Evolutionary conservation across 169 alveolate genomes (phyloP).

Genomic region (Plasmodium billcollinsi): DNA sequence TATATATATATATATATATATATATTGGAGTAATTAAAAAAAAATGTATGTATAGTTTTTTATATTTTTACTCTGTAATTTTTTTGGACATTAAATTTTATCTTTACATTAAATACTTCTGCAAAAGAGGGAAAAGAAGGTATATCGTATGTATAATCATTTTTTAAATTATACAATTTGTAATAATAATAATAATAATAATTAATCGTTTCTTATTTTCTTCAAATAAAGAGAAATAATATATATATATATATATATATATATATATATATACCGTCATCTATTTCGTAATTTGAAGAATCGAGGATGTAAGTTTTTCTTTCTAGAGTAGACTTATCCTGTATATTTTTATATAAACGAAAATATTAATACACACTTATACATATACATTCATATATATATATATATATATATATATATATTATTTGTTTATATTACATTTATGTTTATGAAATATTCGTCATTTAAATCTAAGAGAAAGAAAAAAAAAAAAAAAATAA

Average conservation of each 20-base stretch:
- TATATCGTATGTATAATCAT: too few relatives aligned
- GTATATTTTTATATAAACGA: not conserved
- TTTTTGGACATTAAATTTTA: constrained; percentile 39
- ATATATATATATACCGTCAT: constrained; percentile 37
- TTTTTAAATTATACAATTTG: too few relatives aligned
- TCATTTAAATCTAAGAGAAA: constrained; percentile 38
- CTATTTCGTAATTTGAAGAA: constrained; percentile 26
- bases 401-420: too few relatives aligned
- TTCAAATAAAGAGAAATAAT: not conserved
- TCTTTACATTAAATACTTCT: constrained; percentile 55
- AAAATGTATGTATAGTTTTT: not conserved
- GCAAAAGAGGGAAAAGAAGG: not conserved
- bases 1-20: not conserved
- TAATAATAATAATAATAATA: too few relatives aligned
- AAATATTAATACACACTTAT: too few relatives aligned
- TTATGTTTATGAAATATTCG: constrained; percentile 34
- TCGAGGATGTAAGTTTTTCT: constrained; percentile 50
- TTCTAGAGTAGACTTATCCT: constrained; percentile 57
- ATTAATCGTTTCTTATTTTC: too few relatives aligned
- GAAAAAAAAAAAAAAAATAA: not conserved
- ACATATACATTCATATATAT: too few relatives aligned
- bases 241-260: not conserved
- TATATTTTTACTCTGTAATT: constrained; percentile 28
- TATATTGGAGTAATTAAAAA: too few relatives aligned
- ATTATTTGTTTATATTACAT: constrained; percentile 8